phyloP scores from a whole-genome alignment of 2,329 filamentous ascomycete genomes.

The Diaporthe longicolla region DNA sequence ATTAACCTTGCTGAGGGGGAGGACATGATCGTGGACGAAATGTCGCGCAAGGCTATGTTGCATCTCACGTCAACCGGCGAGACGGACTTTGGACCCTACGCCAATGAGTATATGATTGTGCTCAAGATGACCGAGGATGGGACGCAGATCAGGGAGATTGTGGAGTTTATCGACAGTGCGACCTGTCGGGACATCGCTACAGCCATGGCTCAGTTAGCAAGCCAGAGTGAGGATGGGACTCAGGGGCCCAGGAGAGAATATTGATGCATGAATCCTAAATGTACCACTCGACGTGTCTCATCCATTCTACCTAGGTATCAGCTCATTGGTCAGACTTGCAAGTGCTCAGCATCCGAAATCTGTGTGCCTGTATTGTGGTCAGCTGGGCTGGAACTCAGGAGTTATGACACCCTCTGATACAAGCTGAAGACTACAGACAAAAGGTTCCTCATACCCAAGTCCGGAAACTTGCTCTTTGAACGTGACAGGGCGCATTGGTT shows the following conservation, averaged over 20 bases:
- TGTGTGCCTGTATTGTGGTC: no score
- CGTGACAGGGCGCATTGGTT: no score
- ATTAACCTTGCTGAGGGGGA: constrained; percentile 23
- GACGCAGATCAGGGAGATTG: constrained; percentile 43
- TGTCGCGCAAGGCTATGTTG: constrained; percentile 43
- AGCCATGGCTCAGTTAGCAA: constrained; percentile 26
- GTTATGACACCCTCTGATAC: no score
- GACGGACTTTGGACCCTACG: constrained; percentile 43
- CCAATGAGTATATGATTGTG: constrained; percentile 46
- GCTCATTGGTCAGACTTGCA: no score
- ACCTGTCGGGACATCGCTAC: constrained; percentile 42
- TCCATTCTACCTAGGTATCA: no score
- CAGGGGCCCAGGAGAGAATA: background rate
- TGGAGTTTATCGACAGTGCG: constrained; percentile 46
- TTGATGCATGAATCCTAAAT: no score
- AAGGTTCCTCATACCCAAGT: no score
- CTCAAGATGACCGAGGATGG: constrained; percentile 46
- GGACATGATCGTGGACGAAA: constrained; percentile 43
- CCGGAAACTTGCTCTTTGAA: no score
- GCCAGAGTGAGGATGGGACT: constrained; percentile 25
- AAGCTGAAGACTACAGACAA: no score
- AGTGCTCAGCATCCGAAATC: no score
- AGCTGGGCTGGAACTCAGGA: no score
- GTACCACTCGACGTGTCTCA: no score
- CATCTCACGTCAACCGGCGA: constrained; percentile 45